Evolutionary conservation across 345 rosid species (phyloP), one percentile per base, ranked within the genome.

Genomic region (Brassica incana): DNA sequence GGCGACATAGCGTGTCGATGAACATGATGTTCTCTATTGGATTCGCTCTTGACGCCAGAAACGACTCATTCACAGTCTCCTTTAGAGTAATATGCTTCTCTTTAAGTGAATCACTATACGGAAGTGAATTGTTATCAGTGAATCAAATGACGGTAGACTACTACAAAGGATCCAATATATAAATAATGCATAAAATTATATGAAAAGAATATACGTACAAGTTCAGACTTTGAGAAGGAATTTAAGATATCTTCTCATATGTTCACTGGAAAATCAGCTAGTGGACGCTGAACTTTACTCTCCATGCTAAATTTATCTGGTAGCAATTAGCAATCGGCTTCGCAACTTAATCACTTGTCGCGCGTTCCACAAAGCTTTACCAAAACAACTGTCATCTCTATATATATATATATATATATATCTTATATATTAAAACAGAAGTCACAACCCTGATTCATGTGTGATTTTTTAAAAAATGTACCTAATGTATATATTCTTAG

Each of bases 191-290:
- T 23, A 23, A 1, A 40, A 40, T 40, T 45, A 43, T 10, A 43
- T 43, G 14, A 43, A 43, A 43, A 43, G 0, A 16, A 20, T 66
- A 38, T 36, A 66, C 70, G 8, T 66, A 66, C 30, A 1, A 36
- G 54, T 1, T 66, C 52, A 9, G 8, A n/a, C 1, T 36, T 18
- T 9, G 62, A 27, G 25, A 48, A 29, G 7, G 43, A 50, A 69
- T 6, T 15, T 8, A 50, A n/a, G 27, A 30, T 18, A 50, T 29
- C 58, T 45, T 50, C 62, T 43, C 73, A 69, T 6, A 69, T 69
- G 50, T 69, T 69, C 8, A 6, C 62, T 29, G 62, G 8, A 48
- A 7, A 69, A 25, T 69, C 61, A 52, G 73, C 73, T 29, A 69
- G 23, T 5, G 62, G 73, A 27, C 73, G 58, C 3, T 45, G 60